Evolutionary conservation across 2,329 filamentous ascomycete genomes (phyloP), one percentile per base, ranked within the genome.

Genomic region (Hypoxylon rubiginosum): DNA sequence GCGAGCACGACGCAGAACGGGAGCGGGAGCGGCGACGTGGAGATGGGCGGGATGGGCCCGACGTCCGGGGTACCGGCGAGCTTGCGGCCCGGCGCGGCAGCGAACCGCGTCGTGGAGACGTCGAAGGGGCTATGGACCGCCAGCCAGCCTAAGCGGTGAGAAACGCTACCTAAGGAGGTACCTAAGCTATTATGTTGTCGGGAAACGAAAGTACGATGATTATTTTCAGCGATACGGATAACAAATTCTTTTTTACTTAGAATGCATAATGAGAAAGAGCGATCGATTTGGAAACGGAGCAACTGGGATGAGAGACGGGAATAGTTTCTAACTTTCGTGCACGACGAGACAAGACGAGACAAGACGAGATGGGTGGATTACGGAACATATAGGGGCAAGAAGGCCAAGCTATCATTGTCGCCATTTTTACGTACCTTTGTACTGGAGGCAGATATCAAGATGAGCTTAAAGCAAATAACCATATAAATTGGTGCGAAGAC

Each of bases 101-200:
- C 80, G 51, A 88, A 88, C 76, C 84, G 82, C 69, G 82, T 90
- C 13, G 79, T 88, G n/a, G 87, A 90, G 77, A 89, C 88, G 28
- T 88, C 85, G 36, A 89, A 87, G 71, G 88, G 88, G 1, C 77
- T 91, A 60, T 91, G 89, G 89, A 86, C 78, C 57, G 78, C 75
- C 2, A 75, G 75, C 36, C 74, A 76, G 49, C 70, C 70, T 32
- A 64, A 71, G 67, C 73, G 71, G 69, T 77, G 68, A 76, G 24
- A 26, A 8, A n/a, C 21, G 2, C n/a, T 34, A 21, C 10, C n/a
- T n/a, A n/a, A n/a, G n/a, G n/a, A n/a, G n/a, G n/a, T n/a, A n/a
- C n/a, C n/a, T n/a, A n/a, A n/a, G 7, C 2, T 36, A n/a, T 26
- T 3, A 30, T 28, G 32, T n/a, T 15, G n/a, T n/a, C n/a, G n/a